phyloP scores from a whole-genome alignment of 768 basidiomycete genomes.

The Leccinum subtestaceum region DNA sequence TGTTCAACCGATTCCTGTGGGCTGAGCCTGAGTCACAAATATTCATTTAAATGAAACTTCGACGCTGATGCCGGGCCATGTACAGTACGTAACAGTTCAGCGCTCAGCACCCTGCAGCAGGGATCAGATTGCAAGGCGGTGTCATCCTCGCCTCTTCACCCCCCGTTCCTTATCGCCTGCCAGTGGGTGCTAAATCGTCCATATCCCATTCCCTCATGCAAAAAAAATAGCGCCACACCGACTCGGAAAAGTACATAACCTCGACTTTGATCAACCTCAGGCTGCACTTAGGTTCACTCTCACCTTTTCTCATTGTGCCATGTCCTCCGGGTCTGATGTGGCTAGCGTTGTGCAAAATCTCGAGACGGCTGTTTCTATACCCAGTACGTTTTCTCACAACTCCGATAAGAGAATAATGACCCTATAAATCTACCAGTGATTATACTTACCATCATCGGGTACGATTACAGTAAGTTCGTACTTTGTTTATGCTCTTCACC shows the following conservation, averaged over 20 bases:
- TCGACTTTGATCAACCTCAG: background rate
- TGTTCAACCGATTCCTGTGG: background rate
- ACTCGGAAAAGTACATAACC: background rate
- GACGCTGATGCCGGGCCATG: background rate
- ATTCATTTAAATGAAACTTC: background rate
- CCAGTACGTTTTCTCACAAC: background rate
- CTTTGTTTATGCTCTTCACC: background rate
- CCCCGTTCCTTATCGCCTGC: background rate
- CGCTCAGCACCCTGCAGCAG: background rate
- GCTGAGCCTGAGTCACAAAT: too few species aligned
- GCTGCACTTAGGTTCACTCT: background rate
- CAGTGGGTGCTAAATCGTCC: too few species aligned
- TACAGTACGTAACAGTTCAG: background rate
- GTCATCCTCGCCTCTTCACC: background rate
- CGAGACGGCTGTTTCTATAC: background rate
- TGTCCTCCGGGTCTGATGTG: background rate
- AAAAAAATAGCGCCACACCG: background rate
- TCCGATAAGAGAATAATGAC: background rate
- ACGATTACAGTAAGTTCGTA: conserved; percentile 14
- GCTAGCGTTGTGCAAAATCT: background rate
- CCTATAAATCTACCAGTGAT: background rate
- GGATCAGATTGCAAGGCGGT: background rate
- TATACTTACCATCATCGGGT: conserved; percentile 6
- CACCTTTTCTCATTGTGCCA: background rate
- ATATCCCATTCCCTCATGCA: background rate